These are phyloP conservation scores for Tuber magnatum DNA, from an alignment of 495 filamentous ascomycete species.

Conservation along the genomic window DNA sequence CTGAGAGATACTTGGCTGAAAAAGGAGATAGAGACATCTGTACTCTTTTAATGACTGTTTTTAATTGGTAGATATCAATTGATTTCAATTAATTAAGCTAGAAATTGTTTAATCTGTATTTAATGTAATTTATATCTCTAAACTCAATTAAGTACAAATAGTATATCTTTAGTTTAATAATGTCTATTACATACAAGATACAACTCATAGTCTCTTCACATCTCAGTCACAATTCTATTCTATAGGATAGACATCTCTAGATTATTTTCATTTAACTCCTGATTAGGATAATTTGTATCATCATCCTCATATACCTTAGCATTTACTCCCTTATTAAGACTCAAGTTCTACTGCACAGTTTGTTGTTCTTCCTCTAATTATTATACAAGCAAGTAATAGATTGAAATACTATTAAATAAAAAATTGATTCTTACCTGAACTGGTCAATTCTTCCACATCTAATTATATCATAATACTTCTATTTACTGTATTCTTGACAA, in stretches of 20 bases:
- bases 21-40: background rate
- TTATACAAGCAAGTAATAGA: background rate
- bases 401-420: background rate
- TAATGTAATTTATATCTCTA: too few relatives aligned
- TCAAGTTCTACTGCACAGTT: background rate
- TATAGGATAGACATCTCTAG: background rate
- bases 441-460: background rate
- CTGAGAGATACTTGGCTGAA: background rate
- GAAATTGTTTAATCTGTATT: too few relatives aligned
- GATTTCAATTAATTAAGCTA: too few relatives aligned
- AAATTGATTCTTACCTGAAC: background rate
- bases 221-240: background rate
- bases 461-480: background rate
- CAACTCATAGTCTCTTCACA: background rate
- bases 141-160: too few relatives aligned
- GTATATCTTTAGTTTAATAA: too few relatives aligned
- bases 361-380: background rate
- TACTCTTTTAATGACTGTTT: background rate
- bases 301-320: background rate
- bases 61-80: background rate
- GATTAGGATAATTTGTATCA: background rate
- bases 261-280: background rate
- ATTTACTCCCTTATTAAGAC: background rate
- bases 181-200: too few relatives aligned
- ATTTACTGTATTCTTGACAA: background rate